Conservation (phyloP, 1,284 basidiomycete genomes). For the Gymnopus androsaceus region DNA sequence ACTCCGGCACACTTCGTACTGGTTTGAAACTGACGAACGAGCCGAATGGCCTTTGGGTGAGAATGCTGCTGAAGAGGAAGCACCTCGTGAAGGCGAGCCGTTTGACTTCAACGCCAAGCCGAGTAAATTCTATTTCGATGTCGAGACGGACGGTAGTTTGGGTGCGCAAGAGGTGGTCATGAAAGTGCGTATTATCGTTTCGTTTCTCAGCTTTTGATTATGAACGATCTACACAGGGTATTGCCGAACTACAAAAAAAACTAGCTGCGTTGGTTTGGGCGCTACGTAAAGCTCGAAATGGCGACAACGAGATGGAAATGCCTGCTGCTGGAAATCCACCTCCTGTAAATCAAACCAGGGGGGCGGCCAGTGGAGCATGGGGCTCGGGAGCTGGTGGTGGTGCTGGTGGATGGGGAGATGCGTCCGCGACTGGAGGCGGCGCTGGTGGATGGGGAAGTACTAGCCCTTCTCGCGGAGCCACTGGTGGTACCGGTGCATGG, state of each 20-base stretch:
- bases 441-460: constrained; percentile 26
- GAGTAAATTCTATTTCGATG: constrained; percentile 86
- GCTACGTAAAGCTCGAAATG: constrained; percentile 60
- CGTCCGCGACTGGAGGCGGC: constrained; percentile 27
- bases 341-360: constrained; percentile 19
- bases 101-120: constrained; percentile 91
- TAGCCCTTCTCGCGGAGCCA: constrained; percentile 33
- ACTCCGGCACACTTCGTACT: constrained; percentile 92
- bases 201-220: constrained; percentile 1
- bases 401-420: constrained; percentile 36
- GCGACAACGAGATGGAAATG: constrained; percentile 57
- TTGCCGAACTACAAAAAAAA: constrained; percentile 80
- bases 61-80: constrained; percentile 82
- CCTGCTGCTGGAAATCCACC: constrained; percentile 28
- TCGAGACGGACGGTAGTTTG: constrained; percentile 89
- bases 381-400: constrained; percentile 24
- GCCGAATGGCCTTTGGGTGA: constrained; percentile 83
- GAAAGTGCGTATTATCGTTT: constrained; percentile 51
- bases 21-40: constrained; percentile 85
- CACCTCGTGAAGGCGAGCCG: constrained; percentile 73
- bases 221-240: constrained; percentile 52
- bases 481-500: constrained; percentile 21
- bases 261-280: constrained; percentile 79
- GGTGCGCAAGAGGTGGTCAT: constrained; percentile 87
- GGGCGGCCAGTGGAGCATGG: constrained; percentile 29